Evolutionary conservation across 2,329 filamentous ascomycete genomes (phyloP).

Genomic region (Sporothrix phasma): DNA sequence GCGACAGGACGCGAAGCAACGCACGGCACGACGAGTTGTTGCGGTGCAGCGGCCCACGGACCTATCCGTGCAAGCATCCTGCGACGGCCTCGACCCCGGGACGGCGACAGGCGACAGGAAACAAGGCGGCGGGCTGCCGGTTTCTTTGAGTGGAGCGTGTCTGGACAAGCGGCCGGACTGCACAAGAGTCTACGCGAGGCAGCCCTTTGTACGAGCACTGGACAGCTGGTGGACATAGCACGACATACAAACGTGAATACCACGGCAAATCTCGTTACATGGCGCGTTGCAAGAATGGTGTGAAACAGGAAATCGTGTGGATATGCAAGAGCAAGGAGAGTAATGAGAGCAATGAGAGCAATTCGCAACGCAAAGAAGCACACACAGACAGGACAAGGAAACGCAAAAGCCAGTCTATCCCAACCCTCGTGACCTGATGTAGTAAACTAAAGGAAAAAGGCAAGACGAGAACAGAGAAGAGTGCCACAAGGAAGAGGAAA

Average conservation of each 20-base stretch:
- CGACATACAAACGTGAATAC: neutral
- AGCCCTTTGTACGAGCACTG: neutral
- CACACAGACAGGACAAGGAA: no score
- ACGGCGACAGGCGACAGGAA: no score
- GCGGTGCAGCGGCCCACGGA: no score
- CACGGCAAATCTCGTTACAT: neutral
- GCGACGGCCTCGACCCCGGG: no score
- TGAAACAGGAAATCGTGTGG: neutral
- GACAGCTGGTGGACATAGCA: neutral
- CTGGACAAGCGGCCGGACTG: neutral
- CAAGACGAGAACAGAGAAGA: neutral
- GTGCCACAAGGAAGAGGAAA: neutral
- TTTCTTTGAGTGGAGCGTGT: neutral
- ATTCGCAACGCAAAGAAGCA: neutral
- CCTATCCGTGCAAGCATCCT: no score
- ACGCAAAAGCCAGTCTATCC: conserved; percentile 2
- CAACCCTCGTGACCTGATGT: neutral
- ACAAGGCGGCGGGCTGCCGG: conserved; percentile 5
- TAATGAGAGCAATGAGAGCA: no score
- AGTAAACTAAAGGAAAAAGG: no score
- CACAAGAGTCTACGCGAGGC: neutral
- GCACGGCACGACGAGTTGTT: no score
- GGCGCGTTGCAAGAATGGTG: neutral
- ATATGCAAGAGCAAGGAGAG: neutral
- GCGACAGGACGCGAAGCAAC: no score